Percentiles rank a stretch among this genome's conserved stretches.
Conservation (phyloP, 2,329 filamentous ascomycete species). For the Alternaria alternata region DNA sequence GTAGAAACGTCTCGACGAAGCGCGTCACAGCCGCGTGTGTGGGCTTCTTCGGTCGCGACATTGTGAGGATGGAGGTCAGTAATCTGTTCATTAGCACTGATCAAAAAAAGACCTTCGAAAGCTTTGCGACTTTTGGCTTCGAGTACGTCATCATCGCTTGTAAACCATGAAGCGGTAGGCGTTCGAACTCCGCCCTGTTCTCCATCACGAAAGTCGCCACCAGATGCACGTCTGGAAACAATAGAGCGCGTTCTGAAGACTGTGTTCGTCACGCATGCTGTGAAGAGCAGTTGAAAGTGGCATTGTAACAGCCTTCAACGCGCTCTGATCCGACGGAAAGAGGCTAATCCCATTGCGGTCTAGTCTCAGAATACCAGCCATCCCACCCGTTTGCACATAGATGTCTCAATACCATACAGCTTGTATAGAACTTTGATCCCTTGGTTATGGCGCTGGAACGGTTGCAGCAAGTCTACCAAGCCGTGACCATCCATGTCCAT, state of each 20-base stretch:
- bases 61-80: constrained; percentile 7
- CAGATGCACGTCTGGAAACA: background rate
- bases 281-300: background rate
- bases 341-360: background rate
- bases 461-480: background rate
- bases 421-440: background rate
- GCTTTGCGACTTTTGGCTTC: constrained; percentile 13
- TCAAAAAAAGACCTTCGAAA: constrained; percentile 6
- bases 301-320: background rate
- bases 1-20: constrained; percentile 41
- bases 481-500: constrained; percentile 10
- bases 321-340: background rate
- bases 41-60: constrained; percentile 34
- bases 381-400: background rate
- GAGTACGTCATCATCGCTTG: constrained; percentile 32
- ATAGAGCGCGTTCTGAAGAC: background rate
- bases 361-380: background rate
- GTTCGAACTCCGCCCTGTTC: background rate
- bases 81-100: constrained; percentile 15
- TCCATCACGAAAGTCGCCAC: background rate
- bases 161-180: background rate
- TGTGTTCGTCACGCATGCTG: background rate
- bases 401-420: background rate
- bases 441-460: background rate
- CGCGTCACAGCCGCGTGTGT: constrained; percentile 39